A percentile compares a stretch with the other conserved stretches of the same genome.
These are phyloP conservation scores for Neurospora sp. DNA, from an alignment of 495 filamentous ascomycete species.

Conservation along the genomic window DNA sequence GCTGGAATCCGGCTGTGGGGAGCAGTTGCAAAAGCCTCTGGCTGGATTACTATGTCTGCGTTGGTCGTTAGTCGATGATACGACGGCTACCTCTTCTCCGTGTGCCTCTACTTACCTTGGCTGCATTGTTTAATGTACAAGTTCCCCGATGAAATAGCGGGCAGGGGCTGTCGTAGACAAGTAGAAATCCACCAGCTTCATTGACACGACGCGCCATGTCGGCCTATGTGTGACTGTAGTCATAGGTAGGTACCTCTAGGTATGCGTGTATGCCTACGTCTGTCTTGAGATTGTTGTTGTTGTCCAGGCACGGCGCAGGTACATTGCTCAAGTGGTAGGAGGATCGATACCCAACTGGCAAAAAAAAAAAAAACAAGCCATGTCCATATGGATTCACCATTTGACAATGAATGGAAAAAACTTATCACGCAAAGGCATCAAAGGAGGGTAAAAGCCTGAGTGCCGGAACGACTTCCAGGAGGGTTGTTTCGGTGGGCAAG, in stretches of 20 bases:
- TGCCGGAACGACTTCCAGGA: not conserved
- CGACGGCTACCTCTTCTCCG: not conserved
- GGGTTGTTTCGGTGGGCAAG: no score
- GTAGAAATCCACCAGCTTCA: not conserved
- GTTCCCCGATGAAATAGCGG: not conserved
- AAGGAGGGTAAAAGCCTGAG: not conserved
- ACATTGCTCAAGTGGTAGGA: not conserved
- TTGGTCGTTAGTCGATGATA: not conserved
- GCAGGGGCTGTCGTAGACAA: not conserved
- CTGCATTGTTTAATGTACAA: not conserved
- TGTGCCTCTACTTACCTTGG: not conserved
- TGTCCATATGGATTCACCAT: no score
- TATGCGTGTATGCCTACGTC: no score
- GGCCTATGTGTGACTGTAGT: no score
- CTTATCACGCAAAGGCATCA: not conserved
- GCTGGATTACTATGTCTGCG: not conserved
- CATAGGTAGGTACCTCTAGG: no score
- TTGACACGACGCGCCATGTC: not conserved
- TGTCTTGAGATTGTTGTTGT: not conserved
- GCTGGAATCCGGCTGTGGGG: conserved; percentile 34
- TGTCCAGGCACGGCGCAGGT: not conserved
- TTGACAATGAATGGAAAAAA: no score
- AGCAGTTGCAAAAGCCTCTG: not conserved
- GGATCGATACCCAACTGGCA: not conserved
- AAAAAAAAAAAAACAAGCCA: not conserved